Evolutionary conservation across 2,329 filamentous ascomycete species (phyloP), one percentile per base, ranked within the genome.

Genomic region (Dichotomopilus funicola): DNA sequence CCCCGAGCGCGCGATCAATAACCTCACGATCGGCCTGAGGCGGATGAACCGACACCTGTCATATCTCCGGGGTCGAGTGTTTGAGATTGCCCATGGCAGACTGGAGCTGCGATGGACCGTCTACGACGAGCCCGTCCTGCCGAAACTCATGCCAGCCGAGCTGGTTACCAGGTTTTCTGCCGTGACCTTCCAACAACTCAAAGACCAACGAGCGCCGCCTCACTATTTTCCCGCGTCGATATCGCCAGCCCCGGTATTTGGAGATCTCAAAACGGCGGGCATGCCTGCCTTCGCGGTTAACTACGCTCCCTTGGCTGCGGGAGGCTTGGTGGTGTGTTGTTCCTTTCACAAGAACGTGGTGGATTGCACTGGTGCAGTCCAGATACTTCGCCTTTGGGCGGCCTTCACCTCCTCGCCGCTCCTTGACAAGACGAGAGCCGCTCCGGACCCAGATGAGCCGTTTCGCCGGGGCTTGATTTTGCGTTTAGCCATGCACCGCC

Each of bases 381-480:
- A 58, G 43, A 44, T 58, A 8, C 41, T 58, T 35, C 48, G 52
- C 19, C 38, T 54, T 36, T 58, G 52, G 44, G 56, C 52, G 1
- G 47, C 33, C 13, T 49, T 37, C 19, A 43, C 52, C 11, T 46
- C 38, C 33, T 46, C 42, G 6, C 41, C 50, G 6, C 33, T 27
- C 33, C 34, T 42, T 7, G 34, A 50, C 47, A 11, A 27, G 19
- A 38, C 34, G 10, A 38, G 11, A 10, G 2, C 49, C 6, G n/a
- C 35, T 6, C 50, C 45, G 1, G 49, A 49, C 19, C 43, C 43
- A 5, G 35, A 53, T 6, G 50, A 52, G 27, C 50, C 49, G 8
- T 27, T 56, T 40, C 40, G 45, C 31, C 54, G 49, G 6, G 9
- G 6, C 9, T 3, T 3, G 40, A 12, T 36, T 1, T 41, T 51